Base-by-base conservation (phyloP, 352 stramenopile genomes). In the Globisporangium middletonii region DNA sequence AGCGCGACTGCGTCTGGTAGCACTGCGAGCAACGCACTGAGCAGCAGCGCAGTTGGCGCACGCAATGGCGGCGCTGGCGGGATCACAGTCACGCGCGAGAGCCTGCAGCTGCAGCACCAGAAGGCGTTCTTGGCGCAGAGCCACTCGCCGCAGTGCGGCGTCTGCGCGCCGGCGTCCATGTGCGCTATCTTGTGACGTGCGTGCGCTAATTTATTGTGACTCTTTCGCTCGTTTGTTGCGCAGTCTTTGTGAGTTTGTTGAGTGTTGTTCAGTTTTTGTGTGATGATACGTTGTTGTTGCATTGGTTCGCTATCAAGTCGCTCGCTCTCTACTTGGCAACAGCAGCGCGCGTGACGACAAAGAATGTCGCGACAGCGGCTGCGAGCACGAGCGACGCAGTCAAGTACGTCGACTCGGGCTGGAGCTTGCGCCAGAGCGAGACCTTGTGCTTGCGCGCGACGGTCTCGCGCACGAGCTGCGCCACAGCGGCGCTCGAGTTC, bases 101-200 rank as follows among this genome's bases (percentile, higher is more conserved):
- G 75, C 27, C 72, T 95, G n/a, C 83, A 92, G 62, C 67, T 67
- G 52, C 85, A 95, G 68, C 86, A 92, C 50, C 83, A 94, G 59
- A 92, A 92, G 63, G 82, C 77, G 3, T 83, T 87, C 53, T 62
- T 91, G 41, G 78, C 80, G 33, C 86, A 94, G 59, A 82, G 72
- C 47, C 77, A 89, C 51, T 73, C 76, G 6, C 69, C 77, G 42
- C 80, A 78, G 56, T 93, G 80, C 59, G 79, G 80, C 30, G 65
- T 82, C 33, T 90, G 79, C 54, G 55, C 68, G 28, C 30, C 50
- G 48, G 63, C 46, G 45, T 45, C 62, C 50, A 38, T 23, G 41
- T 90, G 82, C 69, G 68, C 50, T 37, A 89, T 92, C 67, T 72
- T 87, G 65, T 91, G 79, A 61, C 44, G 38, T 50, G 48, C 19